These are phyloP conservation scores for Dovyalis caffra DNA, from an alignment of 345 rosid genomes.

Conservation along the genomic window DNA sequence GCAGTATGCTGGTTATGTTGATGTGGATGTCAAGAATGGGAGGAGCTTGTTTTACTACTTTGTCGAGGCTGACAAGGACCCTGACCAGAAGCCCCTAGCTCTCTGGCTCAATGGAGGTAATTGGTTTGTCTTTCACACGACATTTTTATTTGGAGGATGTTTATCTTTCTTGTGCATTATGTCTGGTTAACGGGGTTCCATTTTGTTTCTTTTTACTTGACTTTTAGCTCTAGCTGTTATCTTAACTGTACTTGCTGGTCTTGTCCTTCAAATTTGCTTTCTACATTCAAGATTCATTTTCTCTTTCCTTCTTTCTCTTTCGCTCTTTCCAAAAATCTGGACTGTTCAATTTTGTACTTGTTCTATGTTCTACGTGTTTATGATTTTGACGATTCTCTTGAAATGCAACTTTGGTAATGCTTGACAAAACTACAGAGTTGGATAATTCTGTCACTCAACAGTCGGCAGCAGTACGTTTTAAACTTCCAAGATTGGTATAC, in stretches of 20 bases:
- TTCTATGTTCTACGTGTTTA: neutral
- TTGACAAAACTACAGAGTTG: neutral
- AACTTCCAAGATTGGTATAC: neutral
- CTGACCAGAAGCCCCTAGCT: conserved; percentile 62
- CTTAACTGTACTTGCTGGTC: neutral
- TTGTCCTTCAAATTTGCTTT: neutral
- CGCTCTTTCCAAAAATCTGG: neutral
- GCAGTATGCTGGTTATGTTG: conserved; percentile 83
- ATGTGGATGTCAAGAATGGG: conserved; percentile 67
- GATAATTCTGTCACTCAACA: neutral
- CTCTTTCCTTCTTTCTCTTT: neutral
- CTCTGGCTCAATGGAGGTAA: conserved; percentile 98
- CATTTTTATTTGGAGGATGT: neutral
- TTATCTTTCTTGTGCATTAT: conserved; percentile 1
- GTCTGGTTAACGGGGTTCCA: conserved; percentile 10
- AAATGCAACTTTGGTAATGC: neutral
- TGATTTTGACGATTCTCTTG: neutral
- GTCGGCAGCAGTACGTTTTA: neutral
- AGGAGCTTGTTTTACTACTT: conserved; percentile 92
- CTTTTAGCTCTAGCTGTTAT: conserved; percentile 7
- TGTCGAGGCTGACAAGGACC: conserved; percentile 70
- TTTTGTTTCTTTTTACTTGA: neutral
- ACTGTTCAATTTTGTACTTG: neutral
- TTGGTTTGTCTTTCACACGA: neutral
- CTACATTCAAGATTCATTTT: neutral